Evolutionary conservation across 2,329 filamentous ascomycete genomes (phyloP).

Genomic region (Microdochium nivale): DNA sequence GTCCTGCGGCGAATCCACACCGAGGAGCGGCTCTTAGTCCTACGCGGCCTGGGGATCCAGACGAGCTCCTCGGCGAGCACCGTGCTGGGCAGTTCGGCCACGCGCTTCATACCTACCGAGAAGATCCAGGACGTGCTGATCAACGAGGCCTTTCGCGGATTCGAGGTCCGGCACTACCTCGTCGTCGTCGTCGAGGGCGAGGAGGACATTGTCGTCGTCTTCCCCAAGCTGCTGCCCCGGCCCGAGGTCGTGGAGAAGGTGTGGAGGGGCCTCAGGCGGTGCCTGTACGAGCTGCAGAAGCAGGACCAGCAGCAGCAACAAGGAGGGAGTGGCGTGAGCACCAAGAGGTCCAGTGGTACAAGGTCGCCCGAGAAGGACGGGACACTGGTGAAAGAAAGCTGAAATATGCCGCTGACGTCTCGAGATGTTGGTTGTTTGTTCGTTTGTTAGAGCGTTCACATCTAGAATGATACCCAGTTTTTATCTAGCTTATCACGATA

Average conservation of each 20-base stretch:
- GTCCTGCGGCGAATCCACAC: slow-evolving; percentile 21
- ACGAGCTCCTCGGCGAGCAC: slow-evolving; percentile 64
- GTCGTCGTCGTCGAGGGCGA: slow-evolving; percentile 86
- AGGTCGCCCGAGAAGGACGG: neutral
- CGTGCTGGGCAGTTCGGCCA: slow-evolving; percentile 27
- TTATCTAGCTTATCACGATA: neutral
- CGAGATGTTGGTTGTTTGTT: neutral
- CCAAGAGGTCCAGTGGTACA: neutral
- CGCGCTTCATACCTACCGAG: slow-evolving; percentile 73
- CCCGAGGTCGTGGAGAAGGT: slow-evolving; percentile 74
- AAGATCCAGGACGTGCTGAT: slow-evolving; percentile 90
- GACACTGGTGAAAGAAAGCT: neutral
- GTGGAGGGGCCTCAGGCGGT: slow-evolving; percentile 77
- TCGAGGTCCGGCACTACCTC: slow-evolving; percentile 84
- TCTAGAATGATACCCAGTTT: neutral
- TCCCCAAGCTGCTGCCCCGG: slow-evolving; percentile 70
- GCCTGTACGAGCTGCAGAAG: slow-evolving; percentile 59
- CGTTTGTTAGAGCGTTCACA: neutral
- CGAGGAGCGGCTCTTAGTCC: slow-evolving; percentile 80
- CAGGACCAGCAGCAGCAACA: slow-evolving; percentile 12
- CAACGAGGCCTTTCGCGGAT: slow-evolving; percentile 88
- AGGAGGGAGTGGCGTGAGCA: slow-evolving; percentile 2
- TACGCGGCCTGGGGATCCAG: slow-evolving; percentile 85
- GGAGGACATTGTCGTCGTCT: slow-evolving; percentile 86
- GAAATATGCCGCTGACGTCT: neutral